phyloP scores from a whole-genome alignment of 1,284 basidiomycete species.

The Malassezia yamatoensis region DNA sequence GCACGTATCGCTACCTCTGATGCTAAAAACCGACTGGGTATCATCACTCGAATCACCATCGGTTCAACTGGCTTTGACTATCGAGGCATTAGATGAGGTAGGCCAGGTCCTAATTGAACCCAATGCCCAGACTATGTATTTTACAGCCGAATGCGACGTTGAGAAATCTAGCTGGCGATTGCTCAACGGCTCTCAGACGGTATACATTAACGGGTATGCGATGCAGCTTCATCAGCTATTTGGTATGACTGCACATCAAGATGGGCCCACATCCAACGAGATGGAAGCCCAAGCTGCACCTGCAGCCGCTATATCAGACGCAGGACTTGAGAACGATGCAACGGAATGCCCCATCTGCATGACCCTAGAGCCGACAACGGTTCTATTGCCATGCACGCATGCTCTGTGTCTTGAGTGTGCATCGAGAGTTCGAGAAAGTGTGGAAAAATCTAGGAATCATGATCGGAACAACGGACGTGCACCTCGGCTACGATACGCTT shows the following conservation, averaged over 20 bases:
- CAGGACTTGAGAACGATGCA: slow-evolving; percentile 15
- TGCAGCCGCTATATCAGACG: slow-evolving; percentile 9
- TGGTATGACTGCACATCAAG: slow-evolving; percentile 14
- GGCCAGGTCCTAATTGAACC: slow-evolving; percentile 28
- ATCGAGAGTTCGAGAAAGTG: slow-evolving; percentile 38
- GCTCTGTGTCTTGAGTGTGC: slow-evolving; percentile 44
- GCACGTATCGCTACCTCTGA: neutral
- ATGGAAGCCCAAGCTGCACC: neutral
- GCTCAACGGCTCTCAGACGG: neutral
- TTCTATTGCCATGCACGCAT: slow-evolving; percentile 46
- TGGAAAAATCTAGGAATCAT: slow-evolving; percentile 27
- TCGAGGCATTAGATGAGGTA: slow-evolving; percentile 43
- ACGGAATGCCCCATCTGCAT: slow-evolving; percentile 45
- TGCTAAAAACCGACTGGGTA: slow-evolving; percentile 4
- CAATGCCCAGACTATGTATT: slow-evolving; percentile 30
- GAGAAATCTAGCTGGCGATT: neutral
- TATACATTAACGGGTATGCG: slow-evolving; percentile 4
- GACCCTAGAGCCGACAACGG: slow-evolving; percentile 32
- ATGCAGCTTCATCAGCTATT: slow-evolving; percentile 46
- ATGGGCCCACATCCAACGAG: neutral
- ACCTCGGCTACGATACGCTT: slow-evolving; percentile 37
- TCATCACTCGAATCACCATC: neutral
- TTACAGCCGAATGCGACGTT: neutral
- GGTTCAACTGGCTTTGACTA: slow-evolving; percentile 32
- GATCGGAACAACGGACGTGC: slow-evolving; percentile 37